Evolutionary conservation across 208 protist genomes (phyloP), one percentile per base, ranked within the genome.

Genomic region (Wallacemonas sp.): DNA sequence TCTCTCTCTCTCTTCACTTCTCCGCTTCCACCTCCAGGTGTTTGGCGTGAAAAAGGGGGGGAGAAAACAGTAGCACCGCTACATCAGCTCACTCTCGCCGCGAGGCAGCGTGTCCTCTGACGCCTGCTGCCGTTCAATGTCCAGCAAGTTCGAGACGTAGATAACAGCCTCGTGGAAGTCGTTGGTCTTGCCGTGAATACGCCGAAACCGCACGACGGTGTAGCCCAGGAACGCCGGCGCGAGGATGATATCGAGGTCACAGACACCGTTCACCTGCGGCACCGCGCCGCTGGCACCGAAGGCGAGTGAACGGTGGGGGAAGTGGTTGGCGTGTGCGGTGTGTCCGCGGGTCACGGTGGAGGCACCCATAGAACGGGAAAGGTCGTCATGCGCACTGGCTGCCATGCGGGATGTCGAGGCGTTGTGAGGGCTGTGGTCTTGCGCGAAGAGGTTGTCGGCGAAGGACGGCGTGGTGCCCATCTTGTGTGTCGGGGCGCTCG

Each of bases 41-140:
- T 5, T 34, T 24, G 2, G 3, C 17, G 10, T 19, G 22, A 24
- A 33, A 59, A 15, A 34, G 27, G 17, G 17, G 5, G 55, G 22
- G 19, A 42, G 33, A 26, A 48, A 19, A 24, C 9, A 48, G 42
- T 19, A 48, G 34, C 33, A 39, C 26, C 15, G 41, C 74, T 70
- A 92, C 77, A 92, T 89, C 21, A 93, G 75, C 55, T 93, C 89
- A 60, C 89, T 95, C 42, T 95, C 89, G 0, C 89, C 89, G 19
- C 79, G 34, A n/a, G 89, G 79, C 61, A 93, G 79, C 4, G 79
- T 89, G 63, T 95, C 89, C 57, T 91, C 69, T 60, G 88, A 85
- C 19, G 89, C 89, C 65, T 93, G 83, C 66, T 92, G 77, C 19
- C 89, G 76, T 55, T 95, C 89, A 22, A 67, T 29, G 30, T 88